Conservation (phyloP, 768 basidiomycete species). For the Boletus sp. region DNA sequence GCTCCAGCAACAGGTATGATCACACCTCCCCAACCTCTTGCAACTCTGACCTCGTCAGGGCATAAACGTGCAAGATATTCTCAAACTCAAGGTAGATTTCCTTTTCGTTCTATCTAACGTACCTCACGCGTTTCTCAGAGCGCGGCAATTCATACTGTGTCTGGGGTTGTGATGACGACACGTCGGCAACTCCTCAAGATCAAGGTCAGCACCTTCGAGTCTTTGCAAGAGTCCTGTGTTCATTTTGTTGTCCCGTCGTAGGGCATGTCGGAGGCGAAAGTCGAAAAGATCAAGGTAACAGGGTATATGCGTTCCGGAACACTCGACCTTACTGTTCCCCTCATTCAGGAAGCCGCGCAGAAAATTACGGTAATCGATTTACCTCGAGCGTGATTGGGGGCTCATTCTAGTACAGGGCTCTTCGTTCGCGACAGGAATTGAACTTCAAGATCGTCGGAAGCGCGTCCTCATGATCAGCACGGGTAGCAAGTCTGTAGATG, state of each 20-base stretch:
- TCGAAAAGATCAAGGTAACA: slow-evolving; percentile 89
- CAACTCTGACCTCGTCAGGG: slow-evolving; percentile 48
- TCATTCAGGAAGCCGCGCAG: slow-evolving; percentile 77
- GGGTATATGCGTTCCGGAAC: slow-evolving; percentile 14
- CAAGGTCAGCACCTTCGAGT: slow-evolving; percentile 53
- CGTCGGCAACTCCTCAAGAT: slow-evolving; percentile 88
- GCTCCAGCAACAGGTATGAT: slow-evolving; percentile 71
- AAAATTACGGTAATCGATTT: slow-evolving; percentile 63
- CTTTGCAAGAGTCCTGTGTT: neutral
- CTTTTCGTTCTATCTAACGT: neutral
- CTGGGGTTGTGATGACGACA: slow-evolving; percentile 89
- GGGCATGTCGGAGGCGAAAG: slow-evolving; percentile 97
- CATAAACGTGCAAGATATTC: slow-evolving; percentile 92
- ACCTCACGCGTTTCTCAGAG: slow-evolving; percentile 39
- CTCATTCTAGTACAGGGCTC: slow-evolving; percentile 57
- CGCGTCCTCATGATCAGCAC: slow-evolving; percentile 83
- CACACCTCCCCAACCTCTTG: slow-evolving; percentile 4
- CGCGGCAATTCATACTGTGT: slow-evolving; percentile 80
- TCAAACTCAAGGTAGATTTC: slow-evolving; percentile 75
- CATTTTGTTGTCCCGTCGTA: slow-evolving; percentile 27
- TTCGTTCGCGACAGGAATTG: slow-evolving; percentile 87
- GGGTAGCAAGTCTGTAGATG: slow-evolving; percentile 88
- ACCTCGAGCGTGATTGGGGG: neutral
- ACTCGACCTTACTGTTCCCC: neutral
- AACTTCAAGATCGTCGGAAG: slow-evolving; percentile 83